These are phyloP conservation scores for Solanum etuberosum DNA, from an alignment of 257 asterid genomes.

Conservation along the genomic window DNA sequence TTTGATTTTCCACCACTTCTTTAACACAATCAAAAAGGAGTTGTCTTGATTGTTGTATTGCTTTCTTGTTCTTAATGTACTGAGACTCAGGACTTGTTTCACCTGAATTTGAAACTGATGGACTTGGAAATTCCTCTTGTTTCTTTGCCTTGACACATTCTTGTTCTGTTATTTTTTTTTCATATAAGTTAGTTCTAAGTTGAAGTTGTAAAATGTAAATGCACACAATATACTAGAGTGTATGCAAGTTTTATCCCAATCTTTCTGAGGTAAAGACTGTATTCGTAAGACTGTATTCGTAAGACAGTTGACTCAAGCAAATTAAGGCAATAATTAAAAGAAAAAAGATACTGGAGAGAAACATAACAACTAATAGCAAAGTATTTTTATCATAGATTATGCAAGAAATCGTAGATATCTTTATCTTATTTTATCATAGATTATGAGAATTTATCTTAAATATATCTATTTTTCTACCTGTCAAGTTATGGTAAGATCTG, in stretches of 20 bases:
- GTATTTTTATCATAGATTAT: neutral
- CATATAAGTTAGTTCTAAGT: neutral
- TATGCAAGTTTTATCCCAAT: too few relatives aligned
- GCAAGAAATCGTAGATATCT: neutral
- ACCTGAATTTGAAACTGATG: neutral
- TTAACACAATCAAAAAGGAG: constrained; percentile 56
- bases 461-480: neutral
- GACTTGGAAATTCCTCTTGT: constrained; percentile 16
- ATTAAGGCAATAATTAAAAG: neutral
- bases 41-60: constrained; percentile 29
- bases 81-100: constrained; percentile 10
- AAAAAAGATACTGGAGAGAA: neutral
- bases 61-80: constrained; percentile 47
- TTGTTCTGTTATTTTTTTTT: constrained; percentile 5
- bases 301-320: too few relatives aligned
- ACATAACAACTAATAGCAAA: neutral
- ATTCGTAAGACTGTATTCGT: too few relatives aligned
- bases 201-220: neutral
- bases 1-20: constrained; percentile 43
- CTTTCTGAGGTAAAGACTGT: too few relatives aligned
- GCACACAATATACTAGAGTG: neutral
- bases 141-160: constrained; percentile 1
- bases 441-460: neutral
- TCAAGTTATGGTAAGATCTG: neutral
- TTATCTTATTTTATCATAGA: neutral